phyloP scores from a whole-genome alignment of 2,329 filamentous ascomycete genomes.

The Calonectria pauciramosa region DNA sequence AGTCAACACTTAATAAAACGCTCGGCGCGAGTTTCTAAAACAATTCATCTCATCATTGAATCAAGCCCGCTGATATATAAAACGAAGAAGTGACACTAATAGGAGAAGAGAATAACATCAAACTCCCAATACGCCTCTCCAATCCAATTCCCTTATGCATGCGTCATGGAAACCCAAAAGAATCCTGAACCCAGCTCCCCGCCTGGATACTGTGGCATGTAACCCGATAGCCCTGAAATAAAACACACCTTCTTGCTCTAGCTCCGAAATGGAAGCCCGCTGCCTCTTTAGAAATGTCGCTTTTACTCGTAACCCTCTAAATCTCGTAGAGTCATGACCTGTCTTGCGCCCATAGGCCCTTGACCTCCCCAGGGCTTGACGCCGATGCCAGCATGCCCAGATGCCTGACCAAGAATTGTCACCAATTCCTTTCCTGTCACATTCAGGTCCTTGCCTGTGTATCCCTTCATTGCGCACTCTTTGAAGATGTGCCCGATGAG shows the following conservation, averaged over 20 bases:
- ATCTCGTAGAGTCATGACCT: slow-evolving; percentile 51
- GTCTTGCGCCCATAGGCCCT: slow-evolving; percentile 47
- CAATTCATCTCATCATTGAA: slow-evolving; percentile 4
- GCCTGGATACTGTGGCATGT: slow-evolving; percentile 1
- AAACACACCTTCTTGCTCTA: slow-evolving; percentile 6
- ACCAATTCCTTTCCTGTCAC: slow-evolving; percentile 48
- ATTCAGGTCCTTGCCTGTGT: slow-evolving; percentile 44
- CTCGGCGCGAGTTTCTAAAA: background rate
- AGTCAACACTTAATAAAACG: background rate
- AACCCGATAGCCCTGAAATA: slow-evolving; percentile 25
- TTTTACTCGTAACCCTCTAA: slow-evolving; percentile 47
- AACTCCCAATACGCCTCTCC: background rate
- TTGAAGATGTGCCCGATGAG: slow-evolving; percentile 62
- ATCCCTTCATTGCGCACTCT: slow-evolving; percentile 50
- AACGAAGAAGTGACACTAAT: background rate
- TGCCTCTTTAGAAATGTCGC: slow-evolving; percentile 1
- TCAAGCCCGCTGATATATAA: background rate
- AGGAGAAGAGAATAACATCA: background rate
- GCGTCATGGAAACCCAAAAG: slow-evolving; percentile 33
- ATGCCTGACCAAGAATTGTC: slow-evolving; percentile 45
- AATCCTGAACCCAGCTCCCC: slow-evolving; percentile 19
- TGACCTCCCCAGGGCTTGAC: slow-evolving; percentile 40
- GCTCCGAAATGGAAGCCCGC: slow-evolving; percentile 14
- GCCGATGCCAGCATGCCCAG: slow-evolving; percentile 44
- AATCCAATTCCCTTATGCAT: background rate